Percentiles rank a stretch among this genome's conserved stretches.
Evolutionary conservation across 1,284 basidiomycete species (phyloP).

Genomic region (Malassezia dermatis): DNA sequence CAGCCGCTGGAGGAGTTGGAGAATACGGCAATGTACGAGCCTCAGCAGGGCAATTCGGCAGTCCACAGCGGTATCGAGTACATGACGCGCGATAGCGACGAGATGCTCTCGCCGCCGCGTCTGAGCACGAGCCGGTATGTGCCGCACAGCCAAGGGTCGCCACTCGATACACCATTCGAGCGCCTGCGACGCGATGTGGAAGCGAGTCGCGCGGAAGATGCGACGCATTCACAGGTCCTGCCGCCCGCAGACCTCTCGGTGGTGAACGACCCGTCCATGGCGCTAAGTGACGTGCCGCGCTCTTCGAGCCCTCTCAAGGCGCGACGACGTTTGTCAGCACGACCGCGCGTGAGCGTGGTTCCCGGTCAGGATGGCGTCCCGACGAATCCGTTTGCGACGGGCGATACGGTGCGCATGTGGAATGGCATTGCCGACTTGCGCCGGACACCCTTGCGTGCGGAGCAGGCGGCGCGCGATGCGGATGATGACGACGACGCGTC

Average conservation of each 20-base stretch:
- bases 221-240: constrained; percentile 3
- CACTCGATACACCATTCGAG: constrained; percentile 63
- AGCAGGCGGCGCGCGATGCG: background rate
- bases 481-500: constrained; percentile 45
- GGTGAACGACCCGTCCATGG: constrained; percentile 15
- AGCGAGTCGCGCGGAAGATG: constrained; percentile 49
- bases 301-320: constrained; percentile 14
- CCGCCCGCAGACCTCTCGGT: constrained; percentile 8
- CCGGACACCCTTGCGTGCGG: constrained; percentile 52
- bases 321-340: constrained; percentile 13
- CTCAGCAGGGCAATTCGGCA: background rate
- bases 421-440: constrained; percentile 65
- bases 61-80: background rate
- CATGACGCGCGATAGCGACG: constrained; percentile 13
- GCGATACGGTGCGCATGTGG: constrained; percentile 52
- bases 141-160: background rate
- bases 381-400: constrained; percentile 32
- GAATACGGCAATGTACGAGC: background rate
- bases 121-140: constrained; percentile 15
- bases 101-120: constrained; percentile 13
- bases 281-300: constrained; percentile 4
- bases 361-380: background rate
- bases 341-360: constrained; percentile 13
- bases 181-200: constrained; percentile 61
- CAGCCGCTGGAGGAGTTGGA: constrained; percentile 19